Evolutionary conservation across 148 eudicot genomes (phyloP).

Genomic region (Fagopyrum esculentum): DNA sequence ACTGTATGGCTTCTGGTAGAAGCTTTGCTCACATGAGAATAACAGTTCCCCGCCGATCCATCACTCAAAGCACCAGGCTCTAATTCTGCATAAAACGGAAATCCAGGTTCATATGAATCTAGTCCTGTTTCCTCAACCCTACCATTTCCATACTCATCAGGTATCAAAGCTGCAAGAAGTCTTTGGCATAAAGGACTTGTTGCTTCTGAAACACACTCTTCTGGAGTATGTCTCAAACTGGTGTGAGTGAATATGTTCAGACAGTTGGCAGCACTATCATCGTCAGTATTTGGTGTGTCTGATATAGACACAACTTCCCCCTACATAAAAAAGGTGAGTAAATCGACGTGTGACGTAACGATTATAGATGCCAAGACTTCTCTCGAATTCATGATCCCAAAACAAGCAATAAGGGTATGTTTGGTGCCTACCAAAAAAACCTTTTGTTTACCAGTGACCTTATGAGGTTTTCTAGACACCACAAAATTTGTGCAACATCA

Average conservation of each 20-base stretch:
- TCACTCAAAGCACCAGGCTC: constrained; percentile 23
- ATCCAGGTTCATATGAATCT: constrained; percentile 23
- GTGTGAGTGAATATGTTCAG: constrained; percentile 25
- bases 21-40: constrained; percentile 23
- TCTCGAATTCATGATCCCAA: background rate
- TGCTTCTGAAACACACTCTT: constrained; percentile 18
- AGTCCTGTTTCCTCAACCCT: constrained; percentile 24
- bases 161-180: constrained; percentile 50
- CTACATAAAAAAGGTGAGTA: background rate
- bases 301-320: constrained; percentile 5
- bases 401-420: background rate
- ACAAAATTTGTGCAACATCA: background rate
- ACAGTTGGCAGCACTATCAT: constrained; percentile 16
- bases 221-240: constrained; percentile 18
- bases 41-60: constrained; percentile 22
- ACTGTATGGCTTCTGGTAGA: constrained; percentile 29
- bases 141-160: constrained; percentile 37
- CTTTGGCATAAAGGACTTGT: constrained; percentile 44
- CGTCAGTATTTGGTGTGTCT: constrained; percentile 9
- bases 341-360: background rate
- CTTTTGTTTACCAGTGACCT: no score
- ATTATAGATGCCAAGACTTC: background rate
- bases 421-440: background rate
- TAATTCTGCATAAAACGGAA: constrained; percentile 28
- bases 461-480: no score